Evolutionary conservation across 495 filamentous ascomycete genomes (phyloP), one percentile per base, ranked within the genome.

Genomic region (Immersiella caudata): DNA sequence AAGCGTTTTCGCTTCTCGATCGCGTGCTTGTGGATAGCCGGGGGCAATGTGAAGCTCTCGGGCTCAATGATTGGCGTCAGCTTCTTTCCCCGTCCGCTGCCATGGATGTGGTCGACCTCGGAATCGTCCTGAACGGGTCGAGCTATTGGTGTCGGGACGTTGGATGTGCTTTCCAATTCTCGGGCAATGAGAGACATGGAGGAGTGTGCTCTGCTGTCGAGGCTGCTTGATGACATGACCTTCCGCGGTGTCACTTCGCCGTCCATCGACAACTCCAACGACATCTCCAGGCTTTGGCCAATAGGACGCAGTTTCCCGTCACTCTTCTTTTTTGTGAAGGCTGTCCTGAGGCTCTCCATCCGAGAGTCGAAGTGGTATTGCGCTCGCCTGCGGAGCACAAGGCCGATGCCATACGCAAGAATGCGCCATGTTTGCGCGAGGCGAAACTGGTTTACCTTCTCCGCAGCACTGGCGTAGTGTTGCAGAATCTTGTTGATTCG

Each of bases 351-450:
- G n/a, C 68, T 66, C 60, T 72, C 65, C 71, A 84, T 72, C 21
- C 85, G 78, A 20, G 66, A 64, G 49, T 83, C 73, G 8, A 81
- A 75, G 69, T 90, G 85, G 61, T 89, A 85, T 58, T 86, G 81
- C 1, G 84, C 85, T 65, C 87, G 84, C 26, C 82, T 76, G 21
- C 81, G 77, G 0, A 92, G 81, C 52, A 92, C 83, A 64, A 91
- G 78, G 20, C 85, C 73, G 52, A 90, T 82, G 24, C 86, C 85
- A 65, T 85, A 88, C 22, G 85, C 87, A 20, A 93, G 74, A 35
- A 92, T 84, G 40, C 87, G 87, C 91, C 91, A 93, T 4, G 89
- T 92, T 71, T 93, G 91, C 8, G 91, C 88, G 14, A 92, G 78
- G 16, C 87, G 86, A 70, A 86, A 84, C 64, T 87, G 80, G 26